phyloP scores from a whole-genome alignment of 306 rosid genomes.

The Cucurbita ficifolia region DNA sequence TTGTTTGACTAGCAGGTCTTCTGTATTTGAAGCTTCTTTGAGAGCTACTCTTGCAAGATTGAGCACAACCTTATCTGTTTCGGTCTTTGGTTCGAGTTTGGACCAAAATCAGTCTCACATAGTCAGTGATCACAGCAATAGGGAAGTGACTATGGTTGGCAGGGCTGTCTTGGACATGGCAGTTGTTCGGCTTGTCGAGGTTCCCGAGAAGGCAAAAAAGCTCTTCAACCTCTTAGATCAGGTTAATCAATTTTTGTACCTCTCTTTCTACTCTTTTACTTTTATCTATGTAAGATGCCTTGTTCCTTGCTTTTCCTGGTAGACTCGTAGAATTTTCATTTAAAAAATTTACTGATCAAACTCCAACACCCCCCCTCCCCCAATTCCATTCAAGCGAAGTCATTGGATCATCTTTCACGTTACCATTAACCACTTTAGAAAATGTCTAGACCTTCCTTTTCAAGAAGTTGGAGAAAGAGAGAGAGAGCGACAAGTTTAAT shows the following conservation, averaged over 20 bases:
- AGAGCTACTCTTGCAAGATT: conserved; percentile 91
- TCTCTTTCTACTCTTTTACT: background rate
- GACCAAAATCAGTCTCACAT: conserved; percentile 50
- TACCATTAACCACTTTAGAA: background rate
- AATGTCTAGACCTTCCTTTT: background rate
- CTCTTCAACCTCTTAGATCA: conserved; percentile 87
- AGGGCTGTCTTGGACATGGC: conserved; percentile 95
- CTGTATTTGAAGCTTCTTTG: conserved; percentile 95
- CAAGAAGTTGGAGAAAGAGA: background rate
- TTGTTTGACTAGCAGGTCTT: conserved; percentile 89
- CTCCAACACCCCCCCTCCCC: background rate
- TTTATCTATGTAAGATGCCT: background rate
- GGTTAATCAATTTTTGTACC: conserved; percentile 24
- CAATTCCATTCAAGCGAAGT: background rate
- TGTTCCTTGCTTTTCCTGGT: background rate
- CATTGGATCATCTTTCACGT: background rate
- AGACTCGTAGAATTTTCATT: background rate
- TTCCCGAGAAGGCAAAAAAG: conserved; percentile 79
- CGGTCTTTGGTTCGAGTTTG: conserved; percentile 74
- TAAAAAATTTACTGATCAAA: background rate
- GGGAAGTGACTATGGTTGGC: conserved; percentile 53
- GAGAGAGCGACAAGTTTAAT: background rate
- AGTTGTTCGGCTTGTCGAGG: conserved; percentile 66
- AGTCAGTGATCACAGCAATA: conserved; percentile 27
- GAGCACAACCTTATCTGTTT: conserved; percentile 70